Conservation (phyloP, 1,284 basidiomycete genomes). For the Tylopilus orsonianus region DNA sequence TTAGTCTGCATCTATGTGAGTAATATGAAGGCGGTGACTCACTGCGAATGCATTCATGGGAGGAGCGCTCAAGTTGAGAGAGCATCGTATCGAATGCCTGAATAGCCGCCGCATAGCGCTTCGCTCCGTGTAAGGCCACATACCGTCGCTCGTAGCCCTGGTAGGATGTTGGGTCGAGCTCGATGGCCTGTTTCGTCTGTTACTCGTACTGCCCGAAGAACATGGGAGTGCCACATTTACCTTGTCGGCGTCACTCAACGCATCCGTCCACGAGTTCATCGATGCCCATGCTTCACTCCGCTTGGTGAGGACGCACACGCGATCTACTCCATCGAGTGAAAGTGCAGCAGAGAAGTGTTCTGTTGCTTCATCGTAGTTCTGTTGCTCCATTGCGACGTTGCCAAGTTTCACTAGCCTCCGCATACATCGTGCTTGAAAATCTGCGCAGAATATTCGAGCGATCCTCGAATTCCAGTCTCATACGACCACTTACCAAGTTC, state of each 20-base stretch:
- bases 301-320: neutral
- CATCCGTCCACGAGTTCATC: neutral
- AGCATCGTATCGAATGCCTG: too few relatives aligned
- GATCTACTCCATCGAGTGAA: neutral
- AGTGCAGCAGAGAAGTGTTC: neutral
- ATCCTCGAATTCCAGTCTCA: too few relatives aligned
- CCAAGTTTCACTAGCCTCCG: neutral
- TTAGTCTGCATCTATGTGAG: too few relatives aligned
- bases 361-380: neutral
- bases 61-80: too few relatives aligned
- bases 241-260: neutral
- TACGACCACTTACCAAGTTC: slow-evolving; percentile 1
- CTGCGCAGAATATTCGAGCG: neutral
- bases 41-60: too few relatives aligned
- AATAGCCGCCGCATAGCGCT: too few relatives aligned
- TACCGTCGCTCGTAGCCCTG: neutral
- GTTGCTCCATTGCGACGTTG: neutral
- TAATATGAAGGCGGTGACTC: too few relatives aligned
- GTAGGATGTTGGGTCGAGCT: neutral
- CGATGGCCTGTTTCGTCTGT: neutral
- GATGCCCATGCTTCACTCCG: neutral
- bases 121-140: too few relatives aligned
- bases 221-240: neutral
- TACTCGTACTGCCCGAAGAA: neutral
- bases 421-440: neutral